A percentile compares a stretch with the other conserved stretches of the same genome.
These are phyloP conservation scores for Picochlorum sp. DNA, from an alignment of 139 green algal species.

Conservation along the genomic window DNA sequence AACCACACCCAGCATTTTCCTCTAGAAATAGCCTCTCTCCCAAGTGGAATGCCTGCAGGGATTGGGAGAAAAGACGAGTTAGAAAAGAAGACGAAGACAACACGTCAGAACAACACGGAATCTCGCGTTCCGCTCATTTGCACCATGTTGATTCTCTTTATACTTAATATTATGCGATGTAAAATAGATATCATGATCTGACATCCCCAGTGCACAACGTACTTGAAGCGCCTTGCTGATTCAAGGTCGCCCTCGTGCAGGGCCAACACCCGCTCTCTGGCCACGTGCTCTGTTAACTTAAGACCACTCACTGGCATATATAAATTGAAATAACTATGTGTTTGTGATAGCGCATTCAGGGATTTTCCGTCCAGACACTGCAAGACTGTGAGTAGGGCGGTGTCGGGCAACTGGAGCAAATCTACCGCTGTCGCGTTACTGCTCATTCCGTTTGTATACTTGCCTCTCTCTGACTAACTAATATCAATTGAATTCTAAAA, in stretches of 20 bases:
- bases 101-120: not conserved
- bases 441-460: not conserved
- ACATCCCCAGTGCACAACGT: not conserved
- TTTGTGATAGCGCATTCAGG: constrained; percentile 7
- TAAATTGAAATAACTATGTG: constrained; percentile 9
- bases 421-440: not conserved
- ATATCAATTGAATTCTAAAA: too few relatives aligned
- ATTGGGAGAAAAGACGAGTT: too few relatives aligned
- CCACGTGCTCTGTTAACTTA: constrained; percentile 14
- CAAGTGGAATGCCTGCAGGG: constrained; percentile 26
- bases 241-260: not conserved
- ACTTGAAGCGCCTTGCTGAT: constrained; percentile 25
- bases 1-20: constrained; percentile 24
- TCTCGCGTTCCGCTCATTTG: too few relatives aligned
- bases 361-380: constrained; percentile 10
- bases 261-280: not conserved
- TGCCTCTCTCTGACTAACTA: too few relatives aligned
- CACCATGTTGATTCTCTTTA: too few relatives aligned
- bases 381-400: constrained; percentile 8
- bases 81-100: not conserved
- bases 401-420: constrained; percentile 11
- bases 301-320: constrained; percentile 5
- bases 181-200: too few relatives aligned
- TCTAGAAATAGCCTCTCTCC: constrained; percentile 43
- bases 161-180: too few relatives aligned